Base-by-base conservation (phyloP, 768 basidiomycete species). In the Lenzites betulinus region DNA sequence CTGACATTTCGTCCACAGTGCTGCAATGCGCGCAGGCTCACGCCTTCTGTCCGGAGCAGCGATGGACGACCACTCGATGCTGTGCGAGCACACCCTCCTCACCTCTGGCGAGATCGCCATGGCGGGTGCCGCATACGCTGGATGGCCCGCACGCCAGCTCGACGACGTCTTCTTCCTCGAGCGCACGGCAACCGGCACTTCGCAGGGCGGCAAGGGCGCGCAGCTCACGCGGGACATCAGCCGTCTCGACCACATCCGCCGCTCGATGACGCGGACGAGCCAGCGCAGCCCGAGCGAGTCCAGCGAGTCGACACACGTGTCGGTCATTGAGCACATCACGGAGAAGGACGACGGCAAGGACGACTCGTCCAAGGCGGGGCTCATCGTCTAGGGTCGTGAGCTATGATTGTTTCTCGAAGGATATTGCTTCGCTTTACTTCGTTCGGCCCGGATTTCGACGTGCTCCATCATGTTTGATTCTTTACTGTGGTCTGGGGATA, bases 31-130 rank as follows among this genome's bases (percentile, higher is more conserved):
- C 22, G 70, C 77, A 8, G 80, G 80, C 33, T 79, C 79, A 9
- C 73, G 80, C 23, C 69, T 81, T 6, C 74, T 81, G 26, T 80
- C 79, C 7, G 80, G 80, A 7, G 80, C 80, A 12, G 78, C 79
- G 12, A 81, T 81, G 80, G 80, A 81, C 67, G 75, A 77, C 58
- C 71, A 71, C 66, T 78, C 77, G 62, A 78, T 81, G 77, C 78
- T 81, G 7, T 75, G 71, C 64, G 80, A 81, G 66, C 80, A 81
- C 59, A 79, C 79, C 1, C 73, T 81, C 5, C 66, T 80, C 25
- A 76, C 79, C 1, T 80, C 80, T 2, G 80, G 80, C 2, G 80
- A 81, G 51, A 73, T 79, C 43, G 79, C 79, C 2, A 78, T 80
- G 61, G 63, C 71, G 1, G 77, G 75, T 20, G 63, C 62, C 8